Evolutionary conservation across 2,329 filamentous ascomycete species (phyloP).

Genomic region (Hymenoscyphus scutula): DNA sequence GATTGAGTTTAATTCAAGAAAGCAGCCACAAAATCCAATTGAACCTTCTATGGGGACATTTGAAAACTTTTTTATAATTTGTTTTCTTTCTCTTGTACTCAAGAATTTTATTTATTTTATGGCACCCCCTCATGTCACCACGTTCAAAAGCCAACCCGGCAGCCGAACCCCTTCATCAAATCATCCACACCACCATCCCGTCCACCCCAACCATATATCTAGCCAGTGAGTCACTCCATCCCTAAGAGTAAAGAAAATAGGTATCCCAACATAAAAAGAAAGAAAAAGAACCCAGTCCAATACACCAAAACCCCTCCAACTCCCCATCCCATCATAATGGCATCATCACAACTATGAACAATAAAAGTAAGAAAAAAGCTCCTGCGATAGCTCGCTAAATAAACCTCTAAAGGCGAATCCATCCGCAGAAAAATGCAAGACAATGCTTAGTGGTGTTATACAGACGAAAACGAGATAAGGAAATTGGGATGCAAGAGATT

Average conservation of each 20-base stretch:
- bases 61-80: background rate
- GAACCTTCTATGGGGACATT: no score
- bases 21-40: no score
- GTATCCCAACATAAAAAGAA: conserved; percentile 1
- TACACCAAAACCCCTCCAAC: background rate
- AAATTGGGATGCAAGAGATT: background rate
- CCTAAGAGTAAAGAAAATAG: background rate
- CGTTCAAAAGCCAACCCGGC: no score
- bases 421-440: background rate
- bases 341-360: conserved; percentile 1
- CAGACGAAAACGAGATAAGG: background rate
- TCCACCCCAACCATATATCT: background rate
- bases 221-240: background rate
- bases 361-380: no score
- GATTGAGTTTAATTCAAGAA: no score
- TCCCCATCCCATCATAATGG: background rate
- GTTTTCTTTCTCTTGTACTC: background rate
- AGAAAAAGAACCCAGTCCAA: background rate
- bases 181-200: background rate
- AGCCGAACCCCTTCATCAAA: background rate
- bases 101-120: background rate
- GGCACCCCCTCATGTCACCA: no score
- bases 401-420: background rate
- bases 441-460: background rate
- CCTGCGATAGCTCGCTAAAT: background rate